Evolutionary conservation across 129 eudicot species (phyloP), one percentile per base, ranked within the genome.

Genomic region (Dittrichia graveolens): DNA sequence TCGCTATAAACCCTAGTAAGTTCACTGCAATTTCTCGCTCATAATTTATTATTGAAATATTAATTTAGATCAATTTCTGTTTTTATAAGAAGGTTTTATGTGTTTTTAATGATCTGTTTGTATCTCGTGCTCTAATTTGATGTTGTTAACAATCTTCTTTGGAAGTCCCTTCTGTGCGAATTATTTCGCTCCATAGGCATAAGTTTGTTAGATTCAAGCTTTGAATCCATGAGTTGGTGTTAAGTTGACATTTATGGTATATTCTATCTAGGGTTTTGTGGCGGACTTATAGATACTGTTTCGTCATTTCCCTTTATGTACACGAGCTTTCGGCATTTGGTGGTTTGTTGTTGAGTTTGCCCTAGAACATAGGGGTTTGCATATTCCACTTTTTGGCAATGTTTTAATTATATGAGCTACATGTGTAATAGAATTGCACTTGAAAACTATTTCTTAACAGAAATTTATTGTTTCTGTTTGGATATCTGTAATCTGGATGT

Each of bases 1-100:
- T 60, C 50, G 78, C 71, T 38, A 47, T 61, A 62, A 73, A 74
- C 78, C 78, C 78, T 74, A 74, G 78, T 74, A 74, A 74, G 78
- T 74, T 74, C 46, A 40, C 49, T 61, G 48, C 69, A 60, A 31
- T 58, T 34, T 8, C 59, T 31, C 74, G 15, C 7, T 54, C 55
- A 34, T 46, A 50, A 6, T 6, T 59, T 9, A 72, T 31, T 31
- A 43, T 7, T 11, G 3, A 42, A 13, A n/a, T 14, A 10, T 37
- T 16, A 49, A 40, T 35, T 3, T 44, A 7, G 24, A 11, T 56
- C 12, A 6, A 57, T 7, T 64, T 6, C 16, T 12, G 0, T 75
- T 38, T 18, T 18, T 53, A 13, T 41, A 34, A 5, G 18, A 58
- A 44, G 46, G 46, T 31, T 13, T 34, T 31, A 46, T 31, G 15